Base-by-base conservation (phyloP, 352 stramenopile species). In the Achlya hypogyna region DNA sequence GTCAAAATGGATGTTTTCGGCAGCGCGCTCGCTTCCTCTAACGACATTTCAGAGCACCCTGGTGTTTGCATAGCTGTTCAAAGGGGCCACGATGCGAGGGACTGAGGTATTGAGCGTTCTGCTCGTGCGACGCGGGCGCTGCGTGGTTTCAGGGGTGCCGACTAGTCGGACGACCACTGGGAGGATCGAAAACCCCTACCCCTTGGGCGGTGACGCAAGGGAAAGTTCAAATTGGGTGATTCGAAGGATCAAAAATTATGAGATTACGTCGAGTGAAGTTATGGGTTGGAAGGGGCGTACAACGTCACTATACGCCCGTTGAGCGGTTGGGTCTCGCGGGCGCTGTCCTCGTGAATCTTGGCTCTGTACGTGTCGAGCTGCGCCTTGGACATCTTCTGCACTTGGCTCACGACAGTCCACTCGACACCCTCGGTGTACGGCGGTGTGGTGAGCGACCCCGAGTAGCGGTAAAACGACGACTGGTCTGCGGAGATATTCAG, bases 401-500 rank as follows among this genome's bases (percentile, higher is more conserved):
- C 75, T n/a, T 86, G 72, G 27, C 65, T 58, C 31, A 81, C 67
- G 1, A 91, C 76, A 64, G 81, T 72, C 82, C 82, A 91, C 70
- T 86, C 69, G 45, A 91, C 82, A 8, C 81, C 80, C 66, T 91
- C 82, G 12, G 77, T 75, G 74, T 83, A 91, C 22, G 82, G 82
- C 4, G 78, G 77, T 9, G 82, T 91, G 20, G 82, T 91, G 25
- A 91, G 73, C 32, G 80, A 89, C 14, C 82, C 82, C 10, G 53
- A 43, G 75, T 89, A 89, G 34, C 78, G 77, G 69, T 76, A 87
- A 43, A 84, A 76, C 28, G 66, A 47, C 32, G 75, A 76, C 4
- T 72, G 52, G 42, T 6, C 49, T 14, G 34, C 6, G 6, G 23
- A 14, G 29, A 54, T 6, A 6, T 54, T 54, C 6, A 54, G 49